Base-by-base conservation (phyloP, 1,284 basidiomycete genomes). In the Leccinum ponderosum region DNA sequence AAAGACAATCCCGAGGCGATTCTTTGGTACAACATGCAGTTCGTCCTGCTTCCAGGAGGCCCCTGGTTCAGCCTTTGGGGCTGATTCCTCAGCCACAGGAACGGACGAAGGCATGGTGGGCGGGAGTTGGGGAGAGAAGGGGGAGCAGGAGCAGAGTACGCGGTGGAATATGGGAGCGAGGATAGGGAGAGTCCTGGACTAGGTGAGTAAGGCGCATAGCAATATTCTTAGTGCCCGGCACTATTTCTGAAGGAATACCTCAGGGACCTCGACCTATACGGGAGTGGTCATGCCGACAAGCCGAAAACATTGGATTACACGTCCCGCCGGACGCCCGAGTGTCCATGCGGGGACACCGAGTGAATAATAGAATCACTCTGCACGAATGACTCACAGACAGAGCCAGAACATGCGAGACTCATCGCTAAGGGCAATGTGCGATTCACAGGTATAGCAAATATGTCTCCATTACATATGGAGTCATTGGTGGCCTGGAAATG, bases 41-140 rank as follows among this genome's bases (percentile, higher is more conserved):
- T 87, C 86, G 11, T 77, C 68, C 12, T 66, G 73, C 64, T 82
- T 83, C 84, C 85, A 86, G 33, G 82, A 79, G 6, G 77, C 76
- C 4, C 81, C 83, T 35, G 78, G 80, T 53, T 70, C 69, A 15
- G 50, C 56, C 47, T 69, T 75, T 20, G 53, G 8, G 0, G 33
- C n/a, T 6, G 48, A 20, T 67, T 79, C 67, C 27, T 61, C 44
- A 6, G 15, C 37, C 20, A 33, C 22, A 14, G 39, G 25, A 56
- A 50, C 17, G 27, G 54, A 31, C 20, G 58, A 44, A 12, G 59
- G 44, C 63, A 69, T 68, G 55, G 20, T 48, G 42, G 17, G 17
- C 42, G 42, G 11, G 11, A 44, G 11, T 7, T 4, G 25, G 44
- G 29, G 27, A 3, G n/a, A 39, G 42, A 20, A 20, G 7, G 22